phyloP scores from a whole-genome alignment of 1,284 basidiomycete genomes.

The Bondarzewia mesenterica region DNA sequence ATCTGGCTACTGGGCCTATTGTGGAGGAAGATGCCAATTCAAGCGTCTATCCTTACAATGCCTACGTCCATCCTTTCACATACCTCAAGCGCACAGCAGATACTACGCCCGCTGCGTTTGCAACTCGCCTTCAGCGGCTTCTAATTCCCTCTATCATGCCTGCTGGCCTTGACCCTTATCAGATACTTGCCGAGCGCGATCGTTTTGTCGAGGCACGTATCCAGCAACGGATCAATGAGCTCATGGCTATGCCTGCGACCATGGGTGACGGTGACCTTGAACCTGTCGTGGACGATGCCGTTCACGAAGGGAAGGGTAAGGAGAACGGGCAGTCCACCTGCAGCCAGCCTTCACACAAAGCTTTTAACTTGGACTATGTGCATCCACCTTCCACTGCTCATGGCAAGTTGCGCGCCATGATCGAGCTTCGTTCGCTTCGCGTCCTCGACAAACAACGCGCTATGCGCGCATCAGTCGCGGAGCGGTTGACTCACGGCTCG shows the following conservation, averaged over 20 bases:
- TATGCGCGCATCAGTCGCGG: conserved; percentile 81
- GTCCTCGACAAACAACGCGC: conserved; percentile 87
- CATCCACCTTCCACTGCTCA: conserved; percentile 53
- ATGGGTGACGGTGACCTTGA: conserved; percentile 72
- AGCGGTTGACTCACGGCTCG: conserved; percentile 85
- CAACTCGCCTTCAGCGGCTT: conserved; percentile 72
- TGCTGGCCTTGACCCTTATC: conserved; percentile 86
- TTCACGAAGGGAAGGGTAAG: conserved; percentile 32
- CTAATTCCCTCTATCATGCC: conserved; percentile 89
- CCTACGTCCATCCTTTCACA: conserved; percentile 82
- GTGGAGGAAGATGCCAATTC: conserved; percentile 79
- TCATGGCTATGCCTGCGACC: conserved; percentile 79
- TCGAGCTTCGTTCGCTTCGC: conserved; percentile 91
- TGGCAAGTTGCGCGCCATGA: conserved; percentile 83
- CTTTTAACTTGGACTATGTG: conserved; percentile 21
- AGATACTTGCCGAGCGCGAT: conserved; percentile 88
- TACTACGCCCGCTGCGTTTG: conserved; percentile 49
- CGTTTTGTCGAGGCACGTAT: conserved; percentile 87
- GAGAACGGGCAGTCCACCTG: conserved; percentile 33
- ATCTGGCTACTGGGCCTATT: conserved; percentile 60
- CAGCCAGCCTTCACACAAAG: conserved; percentile 20
- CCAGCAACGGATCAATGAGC: conserved; percentile 82
- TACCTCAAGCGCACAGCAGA: conserved; percentile 62
- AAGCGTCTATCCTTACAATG: conserved; percentile 91
- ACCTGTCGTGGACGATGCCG: conserved; percentile 41